Base-by-base conservation (phyloP, 306 rosid species). In the Leucaena leucocephala region DNA sequence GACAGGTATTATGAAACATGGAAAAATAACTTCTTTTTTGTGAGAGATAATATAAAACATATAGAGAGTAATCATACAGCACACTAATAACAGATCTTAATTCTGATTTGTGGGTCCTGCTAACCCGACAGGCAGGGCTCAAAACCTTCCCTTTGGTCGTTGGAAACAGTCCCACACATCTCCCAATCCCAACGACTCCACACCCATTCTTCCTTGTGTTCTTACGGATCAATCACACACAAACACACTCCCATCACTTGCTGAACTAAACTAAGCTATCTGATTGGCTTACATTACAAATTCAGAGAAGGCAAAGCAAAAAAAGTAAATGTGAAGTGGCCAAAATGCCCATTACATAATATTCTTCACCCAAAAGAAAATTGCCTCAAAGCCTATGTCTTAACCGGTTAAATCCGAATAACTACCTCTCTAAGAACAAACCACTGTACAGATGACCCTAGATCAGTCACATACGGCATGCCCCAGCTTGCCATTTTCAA, bases 31-130 rank as follows among this genome's bases (percentile, higher is more conserved):
- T 17, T 5, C 3, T 54, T 54, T 17, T 54, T 54, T 17, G 10
- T 17, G 9, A n/a, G 6, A 54, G 2, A 54, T 54, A 54, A 54
- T n/a, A 54, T 54, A 27, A 54, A 17, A 54, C 27, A 27, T 22
- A 27, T 22, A 16, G 59, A 16, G 27, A 4, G 59, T 54, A 92
- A 86, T 90, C 85, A 89, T 87, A 86, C 77, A 85, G 84, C 89
- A 87, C 92, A 90, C 90, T 83, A 79, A 80, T 79, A 87, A 71
- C 82, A 87, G 96, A 94, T 94, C 89, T 89, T 86, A 90, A 84
- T 91, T 89, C 94, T 89, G 97, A 94, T 94, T 82, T 94, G 93
- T 90, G 94, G 93, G 97, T 83, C 88, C 91, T 74, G 78, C 79
- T 36, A 72, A 80, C 82, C 94, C 90, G 83, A 90, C 87, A 88